Conservation (phyloP, 345 rosid species). For the Lepidium africanum region DNA sequence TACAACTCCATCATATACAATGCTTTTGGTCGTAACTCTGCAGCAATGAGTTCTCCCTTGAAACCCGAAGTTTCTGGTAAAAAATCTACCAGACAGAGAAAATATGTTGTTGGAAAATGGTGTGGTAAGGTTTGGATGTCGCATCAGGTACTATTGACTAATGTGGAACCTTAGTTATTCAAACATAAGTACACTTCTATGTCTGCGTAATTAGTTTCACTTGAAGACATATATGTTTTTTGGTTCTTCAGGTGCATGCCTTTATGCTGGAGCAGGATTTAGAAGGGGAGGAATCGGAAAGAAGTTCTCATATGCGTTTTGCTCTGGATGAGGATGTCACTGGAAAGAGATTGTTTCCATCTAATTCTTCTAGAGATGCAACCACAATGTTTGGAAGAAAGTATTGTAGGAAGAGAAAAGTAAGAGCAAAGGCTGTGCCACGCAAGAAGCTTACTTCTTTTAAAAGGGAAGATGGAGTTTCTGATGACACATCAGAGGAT, state of each 20-base stretch:
- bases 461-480: conserved; percentile 39
- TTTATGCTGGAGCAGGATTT: conserved; percentile 46
- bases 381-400: conserved; percentile 35
- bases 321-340: conserved; percentile 36
- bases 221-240: conserved; percentile 10
- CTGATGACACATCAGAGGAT: conserved; percentile 50
- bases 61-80: conserved; percentile 38
- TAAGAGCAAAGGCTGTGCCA: conserved; percentile 29
- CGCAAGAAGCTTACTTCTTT: conserved; percentile 40
- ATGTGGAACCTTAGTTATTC: neutral
- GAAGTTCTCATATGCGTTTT: conserved; percentile 29
- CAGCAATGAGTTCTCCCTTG: conserved; percentile 36
- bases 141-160: conserved; percentile 47
- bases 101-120: conserved; percentile 92
- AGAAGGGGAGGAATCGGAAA: conserved; percentile 54
- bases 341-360: conserved; percentile 32
- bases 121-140: conserved; percentile 99
- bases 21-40: conserved; percentile 72
- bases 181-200: neutral
- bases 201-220: neutral
- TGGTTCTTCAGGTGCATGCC: conserved; percentile 74
- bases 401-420: conserved; percentile 62
- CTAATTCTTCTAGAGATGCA: conserved; percentile 29
- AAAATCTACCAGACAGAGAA: conserved; percentile 54
- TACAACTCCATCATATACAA: conserved; percentile 77